A percentile compares a stretch with the other conserved stretches of the same genome.
Evolutionary conservation across 345 rosid genomes (phyloP).

Genomic region (Hypericum perforatum): DNA sequence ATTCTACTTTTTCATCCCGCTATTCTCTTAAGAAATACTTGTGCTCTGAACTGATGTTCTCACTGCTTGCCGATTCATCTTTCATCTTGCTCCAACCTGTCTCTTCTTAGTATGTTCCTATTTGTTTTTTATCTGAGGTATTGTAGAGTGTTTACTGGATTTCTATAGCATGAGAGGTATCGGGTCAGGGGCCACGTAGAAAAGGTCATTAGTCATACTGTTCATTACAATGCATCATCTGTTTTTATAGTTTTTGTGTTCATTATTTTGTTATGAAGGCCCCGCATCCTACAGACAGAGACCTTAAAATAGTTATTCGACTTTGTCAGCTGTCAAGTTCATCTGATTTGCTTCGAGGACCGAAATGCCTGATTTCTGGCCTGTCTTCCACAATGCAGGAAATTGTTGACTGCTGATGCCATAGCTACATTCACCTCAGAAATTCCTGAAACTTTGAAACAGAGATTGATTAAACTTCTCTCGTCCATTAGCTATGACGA

Average conservation of each 20-base stretch:
- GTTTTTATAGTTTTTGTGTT: no score
- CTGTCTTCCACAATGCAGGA: conserved; percentile 35
- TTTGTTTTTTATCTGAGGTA: no score
- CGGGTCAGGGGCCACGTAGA: no score
- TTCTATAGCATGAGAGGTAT: no score
- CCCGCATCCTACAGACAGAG: no score
- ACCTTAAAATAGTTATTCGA: not conserved
- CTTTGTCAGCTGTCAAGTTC: not conserved
- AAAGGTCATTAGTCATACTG: no score
- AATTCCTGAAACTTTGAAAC: conserved; percentile 68
- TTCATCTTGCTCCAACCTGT: no score
- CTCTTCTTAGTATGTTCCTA: no score
- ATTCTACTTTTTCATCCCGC: not conserved
- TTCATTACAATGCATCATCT: no score
- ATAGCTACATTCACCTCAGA: conserved; percentile 38
- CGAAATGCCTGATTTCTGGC: not conserved
- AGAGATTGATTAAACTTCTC: conserved; percentile 47
- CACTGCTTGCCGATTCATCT: no score
- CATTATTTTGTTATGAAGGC: no score
- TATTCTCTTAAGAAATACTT: not conserved
- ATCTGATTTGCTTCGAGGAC: not conserved
- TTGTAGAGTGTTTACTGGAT: no score
- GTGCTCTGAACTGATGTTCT: not conserved
- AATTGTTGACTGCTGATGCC: conserved; percentile 56
- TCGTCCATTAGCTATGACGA: conserved; percentile 34